These are phyloP conservation scores for Pyropia yezoensis DNA, from an alignment of 23 red algal species.

Conservation along the genomic window DNA sequence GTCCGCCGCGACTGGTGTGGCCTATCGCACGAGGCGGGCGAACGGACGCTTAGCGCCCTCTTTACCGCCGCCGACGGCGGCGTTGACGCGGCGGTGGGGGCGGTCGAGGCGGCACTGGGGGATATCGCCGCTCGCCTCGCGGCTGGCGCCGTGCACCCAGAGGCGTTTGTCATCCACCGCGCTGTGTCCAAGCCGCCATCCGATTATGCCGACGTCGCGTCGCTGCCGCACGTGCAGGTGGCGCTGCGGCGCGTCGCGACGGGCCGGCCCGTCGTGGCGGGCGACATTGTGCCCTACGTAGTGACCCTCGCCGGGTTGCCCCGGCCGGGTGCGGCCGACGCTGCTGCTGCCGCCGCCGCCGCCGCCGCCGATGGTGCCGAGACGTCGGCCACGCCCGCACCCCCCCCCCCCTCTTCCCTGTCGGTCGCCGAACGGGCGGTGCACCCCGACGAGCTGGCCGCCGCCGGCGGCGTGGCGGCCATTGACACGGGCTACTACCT, in stretches of 20 bases:
- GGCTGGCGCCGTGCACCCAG: conserved; percentile 30
- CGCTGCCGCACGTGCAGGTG: conserved; percentile 89
- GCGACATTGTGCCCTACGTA: conserved; percentile 89
- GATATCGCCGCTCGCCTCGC: conserved; percentile 25
- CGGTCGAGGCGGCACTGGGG: conserved; percentile 37
- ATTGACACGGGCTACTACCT: conserved; percentile 89
- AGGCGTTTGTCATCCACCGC: conserved; percentile 87
- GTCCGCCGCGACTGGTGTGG: conserved; percentile 98
- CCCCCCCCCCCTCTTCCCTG: neutral
- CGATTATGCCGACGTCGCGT: conserved; percentile 59
- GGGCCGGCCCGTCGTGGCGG: conserved; percentile 33
- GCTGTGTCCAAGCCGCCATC: conserved; percentile 58
- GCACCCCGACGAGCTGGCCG: conserved; percentile 81
- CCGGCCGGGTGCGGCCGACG: neutral
- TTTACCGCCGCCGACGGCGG: conserved; percentile 19
- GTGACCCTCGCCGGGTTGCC: conserved; percentile 23
- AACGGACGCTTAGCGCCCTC: conserved; percentile 44
- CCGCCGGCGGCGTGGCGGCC: conserved; percentile 20
- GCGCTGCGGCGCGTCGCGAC: conserved; percentile 54
- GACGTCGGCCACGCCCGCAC: neutral
- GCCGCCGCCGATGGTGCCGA: neutral
- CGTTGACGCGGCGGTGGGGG: conserved; percentile 61
- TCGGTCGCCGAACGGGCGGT: conserved; percentile 39
- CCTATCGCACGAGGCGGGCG: conserved; percentile 47
- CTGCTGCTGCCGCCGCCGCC: neutral